A percentile compares a stretch with the other conserved stretches of the same genome.
phyloP scores from a whole-genome alignment of 306 rosid species.

The Sophora flavescens region DNA sequence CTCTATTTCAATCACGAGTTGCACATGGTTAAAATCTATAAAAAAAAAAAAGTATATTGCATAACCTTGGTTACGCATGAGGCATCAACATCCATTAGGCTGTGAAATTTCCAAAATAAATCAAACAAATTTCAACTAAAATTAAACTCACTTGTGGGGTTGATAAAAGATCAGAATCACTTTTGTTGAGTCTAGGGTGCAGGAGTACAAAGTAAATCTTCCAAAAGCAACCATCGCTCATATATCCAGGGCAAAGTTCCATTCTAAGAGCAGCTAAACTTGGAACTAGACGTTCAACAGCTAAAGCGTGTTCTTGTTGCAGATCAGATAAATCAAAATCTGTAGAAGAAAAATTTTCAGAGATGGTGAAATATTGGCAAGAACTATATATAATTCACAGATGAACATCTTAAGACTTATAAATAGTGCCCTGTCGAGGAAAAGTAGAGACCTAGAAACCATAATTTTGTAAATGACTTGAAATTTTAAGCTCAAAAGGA shows the following conservation, averaged over 20 bases:
- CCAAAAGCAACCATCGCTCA: slow-evolving; percentile 87
- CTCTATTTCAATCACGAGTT: slow-evolving; percentile 21
- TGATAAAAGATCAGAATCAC: slow-evolving; percentile 72
- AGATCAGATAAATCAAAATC: slow-evolving; percentile 86
- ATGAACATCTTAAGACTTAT: not conserved
- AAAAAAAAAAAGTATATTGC: not conserved
- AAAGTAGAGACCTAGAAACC: not conserved
- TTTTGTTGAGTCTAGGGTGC: slow-evolving; percentile 72
- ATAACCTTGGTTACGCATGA: not conserved
- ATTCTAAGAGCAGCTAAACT: slow-evolving; percentile 81
- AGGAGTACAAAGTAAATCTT: slow-evolving; percentile 83
- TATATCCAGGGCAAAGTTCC: slow-evolving; percentile 85
- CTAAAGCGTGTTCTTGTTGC: slow-evolving; percentile 90
- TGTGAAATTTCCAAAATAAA: slow-evolving; percentile 7
- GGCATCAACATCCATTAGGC: not conserved
- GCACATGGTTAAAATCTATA: slow-evolving; percentile 2
- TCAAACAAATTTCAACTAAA: not conserved
- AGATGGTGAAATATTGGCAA: slow-evolving; percentile 6
- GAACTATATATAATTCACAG: slow-evolving; percentile 4
- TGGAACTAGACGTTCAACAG: slow-evolving; percentile 81
- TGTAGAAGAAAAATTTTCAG: slow-evolving; percentile 20
- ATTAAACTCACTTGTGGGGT: slow-evolving; percentile 73
- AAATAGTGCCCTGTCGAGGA: not conserved
- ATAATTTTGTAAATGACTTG: not conserved
- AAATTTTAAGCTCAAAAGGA: not conserved